Base-by-base conservation (phyloP, 2,329 filamentous ascomycete genomes). In the Lachnellula arida region DNA sequence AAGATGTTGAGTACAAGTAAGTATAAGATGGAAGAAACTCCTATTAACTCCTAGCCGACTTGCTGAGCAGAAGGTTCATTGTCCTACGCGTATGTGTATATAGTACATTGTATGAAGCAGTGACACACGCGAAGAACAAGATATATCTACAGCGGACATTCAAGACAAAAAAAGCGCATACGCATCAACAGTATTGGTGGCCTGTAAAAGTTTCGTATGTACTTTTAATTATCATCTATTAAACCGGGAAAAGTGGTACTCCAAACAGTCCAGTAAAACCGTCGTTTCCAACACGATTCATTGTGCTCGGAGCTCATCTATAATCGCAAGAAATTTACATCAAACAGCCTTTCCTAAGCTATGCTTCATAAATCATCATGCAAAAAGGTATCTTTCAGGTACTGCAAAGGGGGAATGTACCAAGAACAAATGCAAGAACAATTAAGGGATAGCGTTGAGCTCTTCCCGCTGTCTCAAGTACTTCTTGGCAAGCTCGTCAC, bases 401-500 rank as follows among this genome's bases (percentile, higher is more conserved):
- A 44, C 28, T 32, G 28, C 28, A 44, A 44, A 44, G 22, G 42
- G n/a, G 17, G 22, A 44, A 44, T 44, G 42, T 44, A 5, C 42
- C 19, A 12, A 19, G 2, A 44, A 44, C 6, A 44, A 22, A 12
- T 23, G 42, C 12, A 19, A 19, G 19, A 22, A 48, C 8, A 17
- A 6, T 50, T 19, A 56, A 37, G 55, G 50, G 50, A 57, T 57
- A 46, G 55, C 55, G 46, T 57, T 57, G 14, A 57, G 25, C 55
- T 57, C 55, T 32, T 57, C 55, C 22, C 55, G 53, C 34, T 57
- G 55, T 25, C 55, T 46, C 50, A 57, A 43, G 28, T 57, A 57
- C 17, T 51, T 57, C 69, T 84, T 86, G 19, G 93, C 93, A 63
- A 96, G 76, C 67, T 88, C 82, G 70, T 97, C 93, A 1, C 91